Evolutionary conservation across 2,329 filamentous ascomycete species (phyloP), one percentile per base, ranked within the genome.

Genomic region (Thielaviopsis euricoi): DNA sequence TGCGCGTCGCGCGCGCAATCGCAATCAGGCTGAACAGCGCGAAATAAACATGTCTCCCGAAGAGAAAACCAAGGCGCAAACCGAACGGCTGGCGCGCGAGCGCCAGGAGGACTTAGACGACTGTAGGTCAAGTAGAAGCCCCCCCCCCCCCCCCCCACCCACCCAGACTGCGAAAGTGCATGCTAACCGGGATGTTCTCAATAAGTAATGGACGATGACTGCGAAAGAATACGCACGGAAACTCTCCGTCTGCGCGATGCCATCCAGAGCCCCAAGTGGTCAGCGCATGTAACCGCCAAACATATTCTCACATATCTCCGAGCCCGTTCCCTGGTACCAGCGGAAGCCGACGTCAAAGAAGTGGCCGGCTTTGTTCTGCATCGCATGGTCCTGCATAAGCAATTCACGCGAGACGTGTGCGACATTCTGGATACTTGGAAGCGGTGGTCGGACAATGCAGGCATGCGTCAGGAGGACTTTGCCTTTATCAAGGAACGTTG

Each of bases 221-320:
- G 70, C 3, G 74, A 76, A 13, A 68, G 66, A 10, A 64, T 65
- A 60, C 71, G 72, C 21, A 63, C 65, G 1, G 67, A 73, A 6
- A 75, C 78, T 21, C 66, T 70, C n/a, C 71, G 73, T 21, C 65
- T 69, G 52, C 67, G 73, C 60, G 77, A 80, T 63, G 77, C 77
- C 4, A 64, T 80, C 17, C 75, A 78, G 59, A 78, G 75, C 56
- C 73, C 76, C 13, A 76, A 74, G 60, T 80, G 77, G 78, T 73
- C 74, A 57, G 69, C 70, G 7, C 70, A 70, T 58, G 68, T 73
- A 3, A 71, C 76, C 2, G 76, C 74, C 0, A 69, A 72, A 22
- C 71, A 75, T 58, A 65, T 64, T 29, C 67, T 79, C 1, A 61
- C 61, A 3, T 79, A 75, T 74, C 68, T 79, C 1, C 70, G 71